Conservation (phyloP, 108 stramenopile species). For the Cyclostephanos tholiformis region DNA sequence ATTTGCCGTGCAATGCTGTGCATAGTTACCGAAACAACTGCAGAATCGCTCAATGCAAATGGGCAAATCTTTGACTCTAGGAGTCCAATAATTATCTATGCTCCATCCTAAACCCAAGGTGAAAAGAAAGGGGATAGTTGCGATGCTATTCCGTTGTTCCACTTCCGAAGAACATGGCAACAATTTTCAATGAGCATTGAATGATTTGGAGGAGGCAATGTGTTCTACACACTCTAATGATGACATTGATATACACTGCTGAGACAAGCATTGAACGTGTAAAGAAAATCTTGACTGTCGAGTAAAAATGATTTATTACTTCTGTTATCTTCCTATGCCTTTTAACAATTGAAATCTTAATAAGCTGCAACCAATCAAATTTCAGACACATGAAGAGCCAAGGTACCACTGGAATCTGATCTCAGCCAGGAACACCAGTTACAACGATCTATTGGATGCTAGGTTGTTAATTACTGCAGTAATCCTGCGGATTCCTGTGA, state of each 20-base stretch:
- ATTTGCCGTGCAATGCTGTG: too few species aligned
- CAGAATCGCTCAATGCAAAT: conserved; percentile 23
- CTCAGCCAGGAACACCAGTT: too few species aligned
- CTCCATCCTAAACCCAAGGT: conserved; percentile 7
- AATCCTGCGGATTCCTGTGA: too few species aligned
- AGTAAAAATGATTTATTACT: too few species aligned
- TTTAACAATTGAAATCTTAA: too few species aligned
- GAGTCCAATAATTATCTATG: conserved; percentile 30
- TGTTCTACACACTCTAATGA: background rate
- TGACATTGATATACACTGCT: conserved; percentile 15
- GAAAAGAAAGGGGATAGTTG: conserved; percentile 36
- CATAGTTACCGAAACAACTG: conserved; percentile 28
- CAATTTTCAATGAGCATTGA: conserved; percentile 8
- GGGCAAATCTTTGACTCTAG: background rate
- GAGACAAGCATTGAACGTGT: conserved; percentile 13
- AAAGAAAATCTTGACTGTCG: background rate
- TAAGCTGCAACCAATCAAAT: too few species aligned
- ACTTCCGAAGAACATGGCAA: conserved; percentile 20
- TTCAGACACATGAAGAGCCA: too few species aligned
- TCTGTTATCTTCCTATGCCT: too few species aligned
- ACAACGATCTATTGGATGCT: too few species aligned
- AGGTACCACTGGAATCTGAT: too few species aligned
- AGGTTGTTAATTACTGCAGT: too few species aligned
- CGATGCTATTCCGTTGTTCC: conserved; percentile 31
- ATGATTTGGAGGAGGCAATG: conserved; percentile 33